Base-by-base conservation (phyloP, 345 rosid genomes). In the Corymbia maculata region DNA sequence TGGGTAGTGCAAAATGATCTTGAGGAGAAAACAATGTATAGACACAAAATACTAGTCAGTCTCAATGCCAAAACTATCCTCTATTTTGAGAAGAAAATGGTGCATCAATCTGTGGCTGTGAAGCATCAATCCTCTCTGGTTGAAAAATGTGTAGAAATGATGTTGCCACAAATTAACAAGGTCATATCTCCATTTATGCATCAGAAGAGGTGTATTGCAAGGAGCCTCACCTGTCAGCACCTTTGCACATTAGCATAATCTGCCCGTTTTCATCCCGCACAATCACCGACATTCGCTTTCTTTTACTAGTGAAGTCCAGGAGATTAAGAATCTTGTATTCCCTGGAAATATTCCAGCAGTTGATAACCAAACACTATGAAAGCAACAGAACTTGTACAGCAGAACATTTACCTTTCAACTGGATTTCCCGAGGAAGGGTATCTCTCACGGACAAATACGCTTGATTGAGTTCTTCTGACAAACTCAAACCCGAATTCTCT, bases 401-500 rank as follows among this genome's bases (percentile, higher is more conserved):
- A 42, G 82, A 75, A 86, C 87, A 86, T 94, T 89, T 88, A 96
- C 99, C 99, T 98, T 91, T 98, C 96, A 86, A 93, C 86, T 32
- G 90, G 85, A 88, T 94, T 89, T 87, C 96, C 96, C n/a, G 94
- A 91, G 84, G 88, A 14, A 89, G 93, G 90, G 89, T 89, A 90
- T 91, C 88, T 92, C 90, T 98, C 99, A 49, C 90, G 93, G 59
- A 98, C 87, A 89, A 93, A 92, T 52, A 97, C 99, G 9, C 98
- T 96, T 22, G 98, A 92, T 88, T 97, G 99, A 57, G 98, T 98
- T 91, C 99, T 95, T 91, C 92, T 94, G 86, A 51, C 93, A 90
- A 96, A 97, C 92, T 96, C 99, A 93, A 98, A 98, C 86, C 99
- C 99, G 91, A 98, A 95, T 92, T 97, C 99, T 92, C 96, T 95